Base-by-base conservation (phyloP, 2,329 filamentous ascomycete species). In the Claviceps capensis region DNA sequence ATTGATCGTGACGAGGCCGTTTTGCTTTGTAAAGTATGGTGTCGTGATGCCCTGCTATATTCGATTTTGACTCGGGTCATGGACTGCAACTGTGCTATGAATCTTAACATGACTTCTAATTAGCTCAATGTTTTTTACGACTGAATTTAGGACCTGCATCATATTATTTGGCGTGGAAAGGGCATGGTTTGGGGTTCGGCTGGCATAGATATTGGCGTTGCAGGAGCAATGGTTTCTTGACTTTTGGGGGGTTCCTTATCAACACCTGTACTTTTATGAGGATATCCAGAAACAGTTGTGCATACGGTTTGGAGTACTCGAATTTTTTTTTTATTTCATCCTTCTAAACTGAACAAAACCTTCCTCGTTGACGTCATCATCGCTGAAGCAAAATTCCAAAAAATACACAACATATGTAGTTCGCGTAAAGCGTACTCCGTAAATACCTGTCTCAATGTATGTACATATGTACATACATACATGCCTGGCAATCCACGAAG, bases 151-250 rank as follows among this genome's bases (percentile, higher is more conserved):
- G 52, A 51, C 56, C 57, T 56, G n/a, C 48, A 50, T 30, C 23
- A 44, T 38, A 37, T 34, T 17, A 55, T 57, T 57, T 56, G 60
- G 58, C 61, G 17, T 23, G 17, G 23, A 19, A 34, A 22, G 30
- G 47, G 58, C 55, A 65, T 58, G 49, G 59, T 61, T 63, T 62
- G 59, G 61, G 52, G 54, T 57, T 45, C 43, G 62, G 17, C 11
- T 46, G 34, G 34, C 42, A 50, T 45, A 30, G 49, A 43, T 30
- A 19, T 65, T 61, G 57, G 57, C 54, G 57, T 58, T 52, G 58
- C 38, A 50, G 51, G 52, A 17, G 38, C 43, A 53, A n/a, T 51
- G 41, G 47, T 38, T 41, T 5, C 34, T 40, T 48, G 47, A 9
- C 4, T 37, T 50, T 30, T 43, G 5, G 36, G 48, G n/a, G 26